A percentile compares a stretch with the other conserved stretches of the same genome.
These are phyloP conservation scores for Sporopachydermia quercuum DNA, from an alignment of 805 yeast species.

Conservation along the genomic window DNA sequence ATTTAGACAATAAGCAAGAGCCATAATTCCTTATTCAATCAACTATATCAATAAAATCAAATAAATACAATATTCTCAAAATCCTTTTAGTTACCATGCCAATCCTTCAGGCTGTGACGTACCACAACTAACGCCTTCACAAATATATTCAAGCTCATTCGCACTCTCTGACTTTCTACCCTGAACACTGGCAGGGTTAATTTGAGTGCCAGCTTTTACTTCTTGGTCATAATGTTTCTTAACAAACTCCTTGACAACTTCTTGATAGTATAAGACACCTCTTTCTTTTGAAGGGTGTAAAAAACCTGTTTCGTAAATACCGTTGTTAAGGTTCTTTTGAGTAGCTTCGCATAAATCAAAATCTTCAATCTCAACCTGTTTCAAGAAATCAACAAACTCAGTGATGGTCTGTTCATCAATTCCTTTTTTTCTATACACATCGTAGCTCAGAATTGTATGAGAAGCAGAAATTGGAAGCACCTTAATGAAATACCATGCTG, in stretches of 20 bases:
- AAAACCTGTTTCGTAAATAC: constrained; percentile 42
- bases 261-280: constrained; percentile 45
- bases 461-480: constrained; percentile 40
- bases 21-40: too few relatives aligned
- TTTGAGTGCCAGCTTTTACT: constrained; percentile 26
- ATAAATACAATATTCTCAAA: too few relatives aligned
- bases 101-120: constrained; percentile 5
- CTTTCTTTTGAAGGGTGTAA: constrained; percentile 44
- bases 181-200: constrained; percentile 25
- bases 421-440: constrained; percentile 47
- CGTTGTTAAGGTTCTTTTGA: constrained; percentile 46
- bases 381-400: constrained; percentile 49
- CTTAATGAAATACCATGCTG: constrained; percentile 51
- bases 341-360: constrained; percentile 44
- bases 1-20: too few relatives aligned
- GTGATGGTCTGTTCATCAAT: constrained; percentile 34
- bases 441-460: constrained; percentile 44
- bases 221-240: constrained; percentile 36
- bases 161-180: constrained; percentile 18
- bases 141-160: constrained; percentile 25
- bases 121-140: constrained; percentile 22
- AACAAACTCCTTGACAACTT: constrained; percentile 40
- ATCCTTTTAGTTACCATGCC: constrained; percentile 1
- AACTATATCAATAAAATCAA: too few relatives aligned
- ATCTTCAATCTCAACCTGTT: constrained; percentile 47